Base-by-base conservation (phyloP, 192 early-diverging fungal genomes). In the Chytriomyces confervae region DNA sequence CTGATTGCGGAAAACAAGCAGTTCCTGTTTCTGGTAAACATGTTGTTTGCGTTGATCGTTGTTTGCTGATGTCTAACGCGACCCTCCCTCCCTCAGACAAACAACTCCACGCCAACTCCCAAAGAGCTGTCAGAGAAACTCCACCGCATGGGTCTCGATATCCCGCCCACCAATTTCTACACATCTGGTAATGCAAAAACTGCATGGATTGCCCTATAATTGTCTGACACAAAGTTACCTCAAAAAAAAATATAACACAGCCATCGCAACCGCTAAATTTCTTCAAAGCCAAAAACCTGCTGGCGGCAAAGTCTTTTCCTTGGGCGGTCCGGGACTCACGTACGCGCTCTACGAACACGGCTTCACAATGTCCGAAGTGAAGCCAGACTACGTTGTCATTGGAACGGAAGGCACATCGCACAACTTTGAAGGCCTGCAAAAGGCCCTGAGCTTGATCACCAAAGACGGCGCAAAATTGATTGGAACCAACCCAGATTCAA, bases 61-160 rank as follows among this genome's bases (percentile, higher is more conserved):
- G 2, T 5, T 9, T 24, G n/a, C n/a, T n/a, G 46, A 1, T 69
- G 11, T 46, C 66, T 46, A 48, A 69, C 43, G 43, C n/a, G 13
- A 20, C 13, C 63, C 2, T 7, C 27, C 10, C n/a, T 6, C 29
- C 48, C 48, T 10, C 72, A 83, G 82, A 90, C 89, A 23, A 90
- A 90, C 84, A 90, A 90, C 79, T 87, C 86, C 57, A 86, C 87
- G 23, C 89, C 89, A 43, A 90, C 89, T 50, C 89, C 89, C n/a
- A 82, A 84, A 72, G 89, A 90, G 69, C 82, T 90, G 27, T 82
- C 84, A 11, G 78, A 82, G 29, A 90, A 90, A 77, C 69, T 90
- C 46, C 50, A 65, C 27, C 81, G 85, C 36, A 76, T 90, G 5
- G 89, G 89, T 20, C 83, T 90, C 62, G 79, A 87, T 51, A 81